Evolutionary conservation across 495 filamentous ascomycete genomes (phyloP).

Genomic region (Trichocladium uniseriatum): DNA sequence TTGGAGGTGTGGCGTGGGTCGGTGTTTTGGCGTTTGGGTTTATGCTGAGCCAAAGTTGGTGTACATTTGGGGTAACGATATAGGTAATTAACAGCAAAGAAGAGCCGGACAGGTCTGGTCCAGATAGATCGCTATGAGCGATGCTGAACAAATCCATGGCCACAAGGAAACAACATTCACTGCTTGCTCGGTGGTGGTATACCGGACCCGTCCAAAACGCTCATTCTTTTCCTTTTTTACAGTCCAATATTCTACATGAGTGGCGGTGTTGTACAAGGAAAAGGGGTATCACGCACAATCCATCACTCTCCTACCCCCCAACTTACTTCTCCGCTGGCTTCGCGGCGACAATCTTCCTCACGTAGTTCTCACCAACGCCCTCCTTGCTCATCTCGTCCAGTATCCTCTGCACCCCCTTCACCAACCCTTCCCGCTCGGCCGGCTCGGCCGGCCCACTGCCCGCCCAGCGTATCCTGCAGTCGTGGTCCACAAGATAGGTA

Average conservation of each 20-base stretch:
- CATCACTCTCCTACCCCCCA: neutral
- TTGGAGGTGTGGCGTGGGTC: neutral
- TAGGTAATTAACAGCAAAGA: too few relatives aligned
- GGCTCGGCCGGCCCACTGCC: constrained; percentile 68
- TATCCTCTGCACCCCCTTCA: constrained; percentile 58
- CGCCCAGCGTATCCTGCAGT: constrained; percentile 90
- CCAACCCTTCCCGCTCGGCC: constrained; percentile 62
- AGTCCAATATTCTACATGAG: neutral
- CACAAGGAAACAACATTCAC: too few relatives aligned
- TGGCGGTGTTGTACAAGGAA: constrained; percentile 3
- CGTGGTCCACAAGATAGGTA: constrained; percentile 79
- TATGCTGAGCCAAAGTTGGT: neutral
- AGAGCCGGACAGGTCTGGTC: too few relatives aligned
- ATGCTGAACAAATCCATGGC: neutral
- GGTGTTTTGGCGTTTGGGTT: too few relatives aligned
- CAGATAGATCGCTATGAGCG: neutral
- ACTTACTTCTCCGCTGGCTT: constrained; percentile 1
- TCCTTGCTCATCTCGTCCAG: constrained; percentile 46
- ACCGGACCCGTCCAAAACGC: too few relatives aligned
- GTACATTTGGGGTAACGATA: too few relatives aligned
- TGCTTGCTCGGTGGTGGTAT: too few relatives aligned
- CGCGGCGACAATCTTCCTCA: constrained; percentile 3
- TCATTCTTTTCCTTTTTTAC: neutral
- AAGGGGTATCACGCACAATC: constrained; percentile 5
- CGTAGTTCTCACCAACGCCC: constrained; percentile 12